Evolutionary conservation across 495 filamentous ascomycete genomes (phyloP), one percentile per base, ranked within the genome.

Genomic region (Xylaria cubensis): DNA sequence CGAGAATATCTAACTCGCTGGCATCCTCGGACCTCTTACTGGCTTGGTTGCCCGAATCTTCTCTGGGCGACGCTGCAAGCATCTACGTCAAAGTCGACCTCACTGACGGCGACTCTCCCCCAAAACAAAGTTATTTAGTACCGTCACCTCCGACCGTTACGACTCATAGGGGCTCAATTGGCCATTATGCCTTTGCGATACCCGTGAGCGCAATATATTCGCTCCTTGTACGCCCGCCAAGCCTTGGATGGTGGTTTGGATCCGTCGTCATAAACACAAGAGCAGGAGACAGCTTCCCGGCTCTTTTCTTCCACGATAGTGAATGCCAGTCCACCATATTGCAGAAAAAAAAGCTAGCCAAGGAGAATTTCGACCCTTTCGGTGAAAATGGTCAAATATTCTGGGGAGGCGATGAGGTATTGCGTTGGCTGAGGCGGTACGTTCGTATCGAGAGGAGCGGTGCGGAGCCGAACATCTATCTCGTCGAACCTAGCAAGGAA

Each of bases 161-260:
- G 0, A 87, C 90, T 8, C 90, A 93, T 76, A 77, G 79, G 34
- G 88, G 87, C n/a, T 87, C 90, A 0, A 85, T 94, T 71, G 95
- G 94, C 42, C 89, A 91, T 53, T 99, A 98, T 78, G 91, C 97
- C 2, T 98, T 99, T 74, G 94, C 96, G 1, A 88, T 98, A 15
- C 96, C 97, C 7, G 88, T 98, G 17, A 93, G 89, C 50, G 91
- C 96, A 70, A 92, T 99, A 73, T 99, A 95, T 81, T 95, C 92
- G 44, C 82, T 98, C 15, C 88, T 97, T 10, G 91, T 99, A 26
- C 90, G 96, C 9, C 96, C 97, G 8, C 96, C 96, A 21, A 97
- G 93, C 80, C 79, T 97, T 21, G 96, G 96, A 29, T 99, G 96
- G 96, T 98, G 97, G 96, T 98, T 94, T 81, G 96, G 96, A 51